Conservation (phyloP, 2,329 filamentous ascomycete species). For the Phialemoniopsis sp. region DNA sequence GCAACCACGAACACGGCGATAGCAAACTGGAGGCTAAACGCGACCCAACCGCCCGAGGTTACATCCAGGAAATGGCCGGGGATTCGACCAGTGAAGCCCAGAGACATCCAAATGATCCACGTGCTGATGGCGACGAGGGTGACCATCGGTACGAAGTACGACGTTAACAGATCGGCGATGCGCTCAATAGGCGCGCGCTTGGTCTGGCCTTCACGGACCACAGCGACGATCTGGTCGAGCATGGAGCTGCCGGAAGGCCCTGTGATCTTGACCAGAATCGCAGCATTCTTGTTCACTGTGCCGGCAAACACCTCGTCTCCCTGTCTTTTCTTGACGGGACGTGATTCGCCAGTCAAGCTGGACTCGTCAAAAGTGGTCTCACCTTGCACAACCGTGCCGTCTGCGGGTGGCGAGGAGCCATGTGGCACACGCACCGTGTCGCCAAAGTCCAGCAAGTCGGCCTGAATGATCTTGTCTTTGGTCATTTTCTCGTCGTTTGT, state of each 20-base stretch:
- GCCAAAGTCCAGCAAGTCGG: constrained; percentile 72
- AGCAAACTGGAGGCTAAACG: constrained; percentile 76
- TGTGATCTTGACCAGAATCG: constrained; percentile 60
- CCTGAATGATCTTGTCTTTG: constrained; percentile 28
- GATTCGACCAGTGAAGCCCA: constrained; percentile 57
- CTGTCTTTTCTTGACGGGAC: constrained; percentile 56
- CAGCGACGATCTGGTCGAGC: constrained; percentile 75
- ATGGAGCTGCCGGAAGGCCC: constrained; percentile 66
- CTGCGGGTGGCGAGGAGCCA: constrained; percentile 79
- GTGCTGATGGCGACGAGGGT: constrained; percentile 65
- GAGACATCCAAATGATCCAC: constrained; percentile 66
- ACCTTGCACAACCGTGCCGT: constrained; percentile 63
- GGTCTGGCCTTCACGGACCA: constrained; percentile 74
- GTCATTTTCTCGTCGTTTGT: no score
- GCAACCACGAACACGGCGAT: constrained; percentile 86
- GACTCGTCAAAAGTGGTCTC: constrained; percentile 80
- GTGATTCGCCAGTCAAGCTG: constrained; percentile 78
- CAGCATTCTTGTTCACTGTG: constrained; percentile 66
- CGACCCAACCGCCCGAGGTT: constrained; percentile 59
- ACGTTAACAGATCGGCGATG: constrained; percentile 67
- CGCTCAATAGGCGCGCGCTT: constrained; percentile 72
- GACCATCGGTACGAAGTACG: constrained; percentile 73
- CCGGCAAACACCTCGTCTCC: constrained; percentile 68
- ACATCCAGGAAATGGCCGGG: constrained; percentile 51
- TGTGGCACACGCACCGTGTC: constrained; percentile 72